These are phyloP conservation scores for Maudiozyma serrabonitensis DNA, from an alignment of 805 yeast species.

Conservation along the genomic window DNA sequence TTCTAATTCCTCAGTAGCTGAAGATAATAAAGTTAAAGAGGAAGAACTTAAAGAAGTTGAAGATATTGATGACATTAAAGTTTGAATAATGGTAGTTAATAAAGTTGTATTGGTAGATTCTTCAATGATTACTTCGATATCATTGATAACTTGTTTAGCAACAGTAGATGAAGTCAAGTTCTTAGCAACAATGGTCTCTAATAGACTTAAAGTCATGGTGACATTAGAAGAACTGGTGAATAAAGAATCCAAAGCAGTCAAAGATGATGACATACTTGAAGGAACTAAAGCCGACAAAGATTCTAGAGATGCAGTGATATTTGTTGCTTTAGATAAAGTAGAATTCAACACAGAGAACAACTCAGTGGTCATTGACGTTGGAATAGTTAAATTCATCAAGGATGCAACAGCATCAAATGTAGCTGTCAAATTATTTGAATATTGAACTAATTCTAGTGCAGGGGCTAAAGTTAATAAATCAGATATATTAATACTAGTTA, in stretches of 20 bases:
- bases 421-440: constrained; percentile 15
- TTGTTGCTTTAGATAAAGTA: constrained; percentile 2
- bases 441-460: constrained; percentile 16
- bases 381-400: constrained; percentile 16
- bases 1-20: constrained; percentile 18
- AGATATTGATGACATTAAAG: constrained; percentile 10
- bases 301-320: constrained; percentile 9
- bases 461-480: constrained; percentile 20
- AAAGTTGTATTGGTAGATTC: constrained; percentile 13
- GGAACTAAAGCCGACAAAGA: constrained; percentile 11
- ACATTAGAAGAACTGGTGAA: constrained; percentile 11
- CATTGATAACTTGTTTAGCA: constrained; percentile 16
- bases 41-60: constrained; percentile 5
- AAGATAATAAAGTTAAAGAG: constrained; percentile 9
- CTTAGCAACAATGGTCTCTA: constrained; percentile 11
- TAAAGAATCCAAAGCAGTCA: constrained; percentile 13
- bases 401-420: constrained; percentile 15
- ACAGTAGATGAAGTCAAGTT: constrained; percentile 17
- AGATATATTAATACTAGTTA: constrained; percentile 16
- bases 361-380: constrained; percentile 9
- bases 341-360: constrained; percentile 12
- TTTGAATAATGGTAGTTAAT: constrained; percentile 12
- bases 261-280: constrained; percentile 7
- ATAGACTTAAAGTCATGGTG: constrained; percentile 10
- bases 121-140: constrained; percentile 12